A percentile compares a stretch with the other conserved stretches of the same genome.
Evolutionary conservation across 2,329 filamentous ascomycete species (phyloP).

Genomic region (Aspergillus phoenicis): DNA sequence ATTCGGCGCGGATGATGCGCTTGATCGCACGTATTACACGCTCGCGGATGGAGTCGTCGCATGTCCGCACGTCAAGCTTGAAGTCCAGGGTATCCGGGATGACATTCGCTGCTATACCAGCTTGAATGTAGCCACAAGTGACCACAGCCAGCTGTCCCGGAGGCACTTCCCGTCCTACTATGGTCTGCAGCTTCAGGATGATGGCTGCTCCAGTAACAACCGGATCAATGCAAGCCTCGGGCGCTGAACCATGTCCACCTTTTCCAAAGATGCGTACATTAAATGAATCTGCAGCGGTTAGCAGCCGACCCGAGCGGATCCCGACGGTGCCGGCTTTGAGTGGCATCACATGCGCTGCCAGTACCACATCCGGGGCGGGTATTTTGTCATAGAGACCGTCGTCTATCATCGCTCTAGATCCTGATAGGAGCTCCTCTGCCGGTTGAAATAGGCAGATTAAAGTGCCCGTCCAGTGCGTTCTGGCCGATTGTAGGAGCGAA

Average conservation of each 20-base stretch:
- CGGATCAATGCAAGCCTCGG: conserved; percentile 52
- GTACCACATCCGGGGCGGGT: conserved; percentile 58
- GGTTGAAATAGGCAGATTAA: conserved; percentile 66
- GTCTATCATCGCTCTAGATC: conserved; percentile 62
- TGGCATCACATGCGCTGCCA: conserved; percentile 58
- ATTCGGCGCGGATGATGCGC: conserved; percentile 57
- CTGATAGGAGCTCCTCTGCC: conserved; percentile 61
- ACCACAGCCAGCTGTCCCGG: conserved; percentile 49
- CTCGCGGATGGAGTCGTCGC: conserved; percentile 34
- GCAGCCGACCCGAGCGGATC: conserved; percentile 35
- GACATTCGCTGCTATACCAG: conserved; percentile 49
- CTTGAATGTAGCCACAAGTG: conserved; percentile 48
- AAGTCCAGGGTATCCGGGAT: conserved; percentile 48
- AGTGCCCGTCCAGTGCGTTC: conserved; percentile 59
- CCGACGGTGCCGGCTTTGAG: conserved; percentile 41
- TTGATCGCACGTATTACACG: conserved; percentile 41
- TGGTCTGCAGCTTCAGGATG: conserved; percentile 45
- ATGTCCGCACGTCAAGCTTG: conserved; percentile 46
- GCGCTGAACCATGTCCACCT: conserved; percentile 49
- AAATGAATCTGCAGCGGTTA: conserved; percentile 42
- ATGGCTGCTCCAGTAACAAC: conserved; percentile 48
- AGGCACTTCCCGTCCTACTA: conserved; percentile 44
- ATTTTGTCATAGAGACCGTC: conserved; percentile 59
- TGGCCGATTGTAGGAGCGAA: conserved; percentile 48
- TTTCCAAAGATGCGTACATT: conserved; percentile 44